These are phyloP conservation scores for Candida incommunis DNA, from an alignment of 805 yeast genomes.

Conservation along the genomic window DNA sequence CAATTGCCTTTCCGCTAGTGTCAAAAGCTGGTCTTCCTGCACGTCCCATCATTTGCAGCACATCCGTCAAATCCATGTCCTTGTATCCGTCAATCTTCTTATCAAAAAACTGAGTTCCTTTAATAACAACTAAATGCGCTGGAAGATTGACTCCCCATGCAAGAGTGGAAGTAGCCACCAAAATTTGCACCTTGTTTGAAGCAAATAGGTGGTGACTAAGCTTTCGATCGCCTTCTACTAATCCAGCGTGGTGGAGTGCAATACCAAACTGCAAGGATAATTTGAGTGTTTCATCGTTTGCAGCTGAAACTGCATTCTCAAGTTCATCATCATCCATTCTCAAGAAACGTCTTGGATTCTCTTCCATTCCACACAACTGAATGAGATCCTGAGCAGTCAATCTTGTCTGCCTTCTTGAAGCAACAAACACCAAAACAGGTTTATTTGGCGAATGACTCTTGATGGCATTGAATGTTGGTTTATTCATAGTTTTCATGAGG, in stretches of 20 bases:
- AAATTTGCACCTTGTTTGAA: constrained; percentile 52
- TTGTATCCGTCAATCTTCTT: constrained; percentile 47
- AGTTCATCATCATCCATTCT: constrained; percentile 53
- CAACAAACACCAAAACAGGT: constrained; percentile 76
- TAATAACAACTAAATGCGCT: constrained; percentile 63
- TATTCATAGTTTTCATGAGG: constrained; percentile 77
- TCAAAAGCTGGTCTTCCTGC: constrained; percentile 77
- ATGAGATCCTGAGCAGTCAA: constrained; percentile 68
- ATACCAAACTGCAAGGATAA: constrained; percentile 67
- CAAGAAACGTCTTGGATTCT: constrained; percentile 57
- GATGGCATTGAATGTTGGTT: constrained; percentile 84
- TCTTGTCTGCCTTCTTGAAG: constrained; percentile 71
- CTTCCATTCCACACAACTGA: constrained; percentile 67
- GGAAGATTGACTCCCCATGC: constrained; percentile 85
- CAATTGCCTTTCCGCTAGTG: constrained; percentile 64
- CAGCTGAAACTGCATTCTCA: constrained; percentile 32
- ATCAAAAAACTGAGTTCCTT: constrained; percentile 58
- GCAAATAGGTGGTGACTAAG: constrained; percentile 60
- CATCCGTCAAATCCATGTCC: constrained; percentile 75
- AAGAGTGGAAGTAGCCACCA: constrained; percentile 68
- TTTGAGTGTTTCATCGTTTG: constrained; percentile 71
- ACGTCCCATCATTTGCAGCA: constrained; percentile 74
- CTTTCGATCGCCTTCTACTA: constrained; percentile 58
- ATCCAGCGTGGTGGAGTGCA: constrained; percentile 73
- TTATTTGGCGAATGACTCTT: constrained; percentile 78